phyloP scores from a whole-genome alignment of 192 early-diverging fungal genomes.

The Paraglomus occultum region DNA sequence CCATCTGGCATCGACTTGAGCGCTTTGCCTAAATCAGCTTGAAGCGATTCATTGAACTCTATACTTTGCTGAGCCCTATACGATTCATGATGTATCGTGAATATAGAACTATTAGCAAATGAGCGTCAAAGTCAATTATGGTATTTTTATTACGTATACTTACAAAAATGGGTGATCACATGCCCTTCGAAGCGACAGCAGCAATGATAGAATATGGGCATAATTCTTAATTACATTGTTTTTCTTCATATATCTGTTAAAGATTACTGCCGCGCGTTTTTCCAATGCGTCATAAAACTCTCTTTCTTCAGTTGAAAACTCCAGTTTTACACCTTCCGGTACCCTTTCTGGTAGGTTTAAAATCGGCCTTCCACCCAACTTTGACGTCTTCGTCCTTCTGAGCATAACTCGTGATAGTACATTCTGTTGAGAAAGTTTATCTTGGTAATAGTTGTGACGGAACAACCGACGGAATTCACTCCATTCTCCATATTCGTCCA shows the following conservation, averaged over 20 bases:
- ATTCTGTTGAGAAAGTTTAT: slow-evolving; percentile 48
- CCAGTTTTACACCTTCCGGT: slow-evolving; percentile 41
- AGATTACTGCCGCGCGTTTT: slow-evolving; percentile 35
- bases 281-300: slow-evolving; percentile 57
- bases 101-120: background rate
- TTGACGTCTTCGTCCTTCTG: slow-evolving; percentile 66
- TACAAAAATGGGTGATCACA: slow-evolving; percentile 48
- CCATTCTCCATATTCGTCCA: slow-evolving; percentile 55
- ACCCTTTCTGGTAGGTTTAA: slow-evolving; percentile 57
- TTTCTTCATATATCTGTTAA: slow-evolving; percentile 47
- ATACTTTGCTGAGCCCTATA: background rate
- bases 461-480: slow-evolving; percentile 42
- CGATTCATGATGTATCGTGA: background rate
- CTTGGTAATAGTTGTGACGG: slow-evolving; percentile 38
- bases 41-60: too few species aligned
- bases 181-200: slow-evolving; percentile 53
- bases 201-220: slow-evolving; percentile 46
- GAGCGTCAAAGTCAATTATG: background rate
- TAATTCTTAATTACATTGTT: slow-evolving; percentile 57
- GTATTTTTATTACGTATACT: too few species aligned
- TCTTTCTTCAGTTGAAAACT: slow-evolving; percentile 53
- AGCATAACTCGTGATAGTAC: slow-evolving; percentile 61
- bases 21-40: too few species aligned
- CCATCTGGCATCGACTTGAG: too few species aligned
- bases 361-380: slow-evolving; percentile 62